Conservation (phyloP, 139 green algal species). For the Diplosphaera chodatii region DNA sequence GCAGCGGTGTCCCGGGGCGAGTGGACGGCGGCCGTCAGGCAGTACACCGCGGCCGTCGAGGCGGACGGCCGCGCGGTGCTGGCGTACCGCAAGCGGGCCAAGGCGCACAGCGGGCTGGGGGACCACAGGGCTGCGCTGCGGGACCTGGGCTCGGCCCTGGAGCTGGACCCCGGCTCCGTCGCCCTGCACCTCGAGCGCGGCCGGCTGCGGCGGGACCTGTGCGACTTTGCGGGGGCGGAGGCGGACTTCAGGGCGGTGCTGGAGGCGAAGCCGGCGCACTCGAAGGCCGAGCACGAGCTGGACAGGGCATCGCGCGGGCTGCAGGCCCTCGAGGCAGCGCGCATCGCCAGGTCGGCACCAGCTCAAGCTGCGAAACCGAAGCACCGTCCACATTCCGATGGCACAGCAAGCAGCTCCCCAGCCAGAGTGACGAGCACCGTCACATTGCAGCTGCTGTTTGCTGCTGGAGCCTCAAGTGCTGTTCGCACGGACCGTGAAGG, state of each 20-base stretch:
- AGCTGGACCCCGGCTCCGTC: neutral
- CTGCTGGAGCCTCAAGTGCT: neutral
- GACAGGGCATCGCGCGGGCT: neutral
- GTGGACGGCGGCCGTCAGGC: slow-evolving; percentile 23
- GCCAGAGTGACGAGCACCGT: neutral
- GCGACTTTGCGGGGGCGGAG: slow-evolving; percentile 32
- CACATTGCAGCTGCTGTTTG: neutral
- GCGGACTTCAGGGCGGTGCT: slow-evolving; percentile 47
- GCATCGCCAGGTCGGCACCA: neutral
- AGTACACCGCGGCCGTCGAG: slow-evolving; percentile 34
- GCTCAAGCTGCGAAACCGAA: no score
- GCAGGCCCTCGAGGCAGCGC: slow-evolving; percentile 6
- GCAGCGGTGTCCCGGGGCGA: slow-evolving; percentile 23
- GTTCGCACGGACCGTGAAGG: neutral
- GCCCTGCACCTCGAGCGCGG: slow-evolving; percentile 10
- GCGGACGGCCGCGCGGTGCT: slow-evolving; percentile 20
- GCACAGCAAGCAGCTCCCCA: neutral
- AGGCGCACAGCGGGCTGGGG: slow-evolving; percentile 40
- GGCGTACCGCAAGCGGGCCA: slow-evolving; percentile 48
- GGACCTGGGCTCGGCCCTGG: slow-evolving; percentile 29
- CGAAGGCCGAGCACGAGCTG: slow-evolving; percentile 41
- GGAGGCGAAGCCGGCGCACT: slow-evolving; percentile 35
- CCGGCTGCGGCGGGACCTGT: slow-evolving; percentile 43
- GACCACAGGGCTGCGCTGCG: slow-evolving; percentile 32
- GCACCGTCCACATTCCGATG: neutral